Evolutionary conservation across 225 moss, liverwort and hornwort species (phyloP).

Genomic region (Marchantia paleacea): DNA sequence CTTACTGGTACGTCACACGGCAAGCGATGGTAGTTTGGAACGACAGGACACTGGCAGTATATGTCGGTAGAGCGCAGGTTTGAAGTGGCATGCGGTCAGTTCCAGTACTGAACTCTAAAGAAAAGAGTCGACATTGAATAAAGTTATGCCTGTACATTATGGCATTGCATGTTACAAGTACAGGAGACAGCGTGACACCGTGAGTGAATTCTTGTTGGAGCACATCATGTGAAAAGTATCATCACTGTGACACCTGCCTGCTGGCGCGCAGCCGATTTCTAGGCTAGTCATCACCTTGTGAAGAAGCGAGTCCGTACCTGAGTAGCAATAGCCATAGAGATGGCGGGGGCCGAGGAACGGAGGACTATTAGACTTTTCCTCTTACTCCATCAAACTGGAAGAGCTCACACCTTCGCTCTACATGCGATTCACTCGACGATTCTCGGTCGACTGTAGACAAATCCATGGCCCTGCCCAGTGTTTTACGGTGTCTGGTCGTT

Average conservation of each 20-base stretch:
- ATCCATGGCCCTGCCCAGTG: background rate
- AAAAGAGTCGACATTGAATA: too few relatives aligned
- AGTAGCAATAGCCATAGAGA: background rate
- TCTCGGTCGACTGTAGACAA: background rate
- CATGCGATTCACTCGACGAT: background rate
- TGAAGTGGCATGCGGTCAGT: background rate
- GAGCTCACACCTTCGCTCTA: too few relatives aligned
- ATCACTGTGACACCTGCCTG: background rate
- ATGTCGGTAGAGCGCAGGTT: background rate
- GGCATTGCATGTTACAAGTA: background rate
- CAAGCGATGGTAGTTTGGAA: background rate
- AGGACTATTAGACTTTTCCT: background rate
- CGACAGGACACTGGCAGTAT: background rate
- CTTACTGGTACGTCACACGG: constrained; percentile 1
- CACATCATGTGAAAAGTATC: background rate
- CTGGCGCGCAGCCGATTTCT: background rate
- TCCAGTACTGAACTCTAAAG: background rate
- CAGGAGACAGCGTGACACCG: background rate
- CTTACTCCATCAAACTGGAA: background rate
- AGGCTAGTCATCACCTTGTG: background rate
- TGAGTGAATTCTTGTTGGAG: background rate
- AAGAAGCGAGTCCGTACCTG: background rate
- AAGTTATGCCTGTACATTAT: background rate
- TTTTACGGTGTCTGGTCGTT: too few relatives aligned
- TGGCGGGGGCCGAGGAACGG: background rate